Conservation (phyloP, 768 basidiomycete genomes). For the Ramaria sp. region DNA sequence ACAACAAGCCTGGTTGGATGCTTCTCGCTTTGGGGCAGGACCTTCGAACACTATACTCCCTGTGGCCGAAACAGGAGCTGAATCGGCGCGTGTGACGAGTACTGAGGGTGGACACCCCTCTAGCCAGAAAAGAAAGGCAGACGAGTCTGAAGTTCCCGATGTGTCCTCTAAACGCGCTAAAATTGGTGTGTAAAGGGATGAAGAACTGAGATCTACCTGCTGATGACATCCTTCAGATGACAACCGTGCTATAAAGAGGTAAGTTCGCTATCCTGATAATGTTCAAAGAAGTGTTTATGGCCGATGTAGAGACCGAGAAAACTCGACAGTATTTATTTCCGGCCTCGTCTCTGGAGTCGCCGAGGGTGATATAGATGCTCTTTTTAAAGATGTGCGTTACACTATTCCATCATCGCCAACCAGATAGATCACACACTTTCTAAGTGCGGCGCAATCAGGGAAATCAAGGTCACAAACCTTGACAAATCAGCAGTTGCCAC, state of each 20-base stretch:
- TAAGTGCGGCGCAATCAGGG: slow-evolving; percentile 82
- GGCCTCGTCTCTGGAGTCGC: slow-evolving; percentile 45
- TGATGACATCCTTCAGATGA: not conserved
- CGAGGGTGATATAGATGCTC: slow-evolving; percentile 52
- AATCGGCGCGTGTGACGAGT: not conserved
- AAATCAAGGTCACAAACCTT: slow-evolving; percentile 66
- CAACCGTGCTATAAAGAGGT: slow-evolving; percentile 12
- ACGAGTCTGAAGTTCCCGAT: slow-evolving; percentile 1
- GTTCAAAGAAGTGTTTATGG: not conserved
- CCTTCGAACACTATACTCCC: not conserved
- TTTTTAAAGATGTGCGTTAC: slow-evolving; percentile 77
- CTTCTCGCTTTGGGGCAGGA: slow-evolving; percentile 20
- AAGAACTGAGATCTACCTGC: not conserved
- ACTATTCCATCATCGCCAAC: not conserved
- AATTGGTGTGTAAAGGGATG: not conserved
- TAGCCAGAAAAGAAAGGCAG: slow-evolving; percentile 18
- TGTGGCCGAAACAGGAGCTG: not conserved
- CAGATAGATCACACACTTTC: slow-evolving; percentile 11
- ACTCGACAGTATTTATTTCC: slow-evolving; percentile 81
- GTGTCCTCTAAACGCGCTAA: not conserved
- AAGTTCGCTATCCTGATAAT: not conserved
- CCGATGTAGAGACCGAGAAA: slow-evolving; percentile 76
- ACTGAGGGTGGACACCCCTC: not conserved
- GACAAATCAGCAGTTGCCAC: slow-evolving; percentile 59
- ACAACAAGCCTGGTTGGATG: slow-evolving; percentile 38